Evolutionary conservation across 2,329 filamentous ascomycete species (phyloP).

Genomic region (Fusarium virguliforme): DNA sequence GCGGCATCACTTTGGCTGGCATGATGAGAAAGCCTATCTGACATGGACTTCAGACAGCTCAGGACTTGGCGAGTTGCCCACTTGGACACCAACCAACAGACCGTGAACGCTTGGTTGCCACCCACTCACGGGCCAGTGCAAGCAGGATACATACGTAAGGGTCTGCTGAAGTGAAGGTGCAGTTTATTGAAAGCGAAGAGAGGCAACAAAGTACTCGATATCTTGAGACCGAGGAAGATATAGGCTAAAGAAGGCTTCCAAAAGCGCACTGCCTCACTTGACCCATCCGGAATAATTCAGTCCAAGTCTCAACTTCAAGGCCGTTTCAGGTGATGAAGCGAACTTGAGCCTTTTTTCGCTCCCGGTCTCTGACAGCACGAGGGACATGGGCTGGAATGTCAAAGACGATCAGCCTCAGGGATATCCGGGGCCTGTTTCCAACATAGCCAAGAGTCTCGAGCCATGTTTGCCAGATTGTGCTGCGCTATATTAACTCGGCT

Average conservation of each 20-base stretch:
- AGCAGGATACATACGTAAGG: not conserved
- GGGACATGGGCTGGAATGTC: not conserved
- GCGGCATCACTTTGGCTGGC: not conserved
- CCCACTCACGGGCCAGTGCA: not conserved
- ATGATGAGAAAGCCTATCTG: not conserved
- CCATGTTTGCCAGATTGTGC: not conserved
- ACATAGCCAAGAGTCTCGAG: constrained; percentile 2
- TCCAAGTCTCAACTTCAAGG: constrained; percentile 11
- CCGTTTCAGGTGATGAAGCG: constrained; percentile 12
- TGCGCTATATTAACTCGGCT: not conserved
- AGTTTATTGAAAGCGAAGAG: not conserved
- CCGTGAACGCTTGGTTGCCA: not conserved
- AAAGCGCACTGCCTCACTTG: not conserved
- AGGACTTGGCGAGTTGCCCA: not conserved
- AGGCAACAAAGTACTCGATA: not conserved
- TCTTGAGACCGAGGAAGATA: not conserved
- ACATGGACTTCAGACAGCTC: not conserved
- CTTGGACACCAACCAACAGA: not conserved
- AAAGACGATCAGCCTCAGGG: constrained; percentile 1
- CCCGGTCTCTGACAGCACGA: not conserved
- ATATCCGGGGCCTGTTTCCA: constrained; percentile 1
- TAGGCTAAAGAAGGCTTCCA: constrained; percentile 3
- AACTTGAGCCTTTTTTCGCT: not conserved
- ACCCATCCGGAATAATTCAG: constrained; percentile 3
- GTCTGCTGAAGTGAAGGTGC: not conserved